Conservation (phyloP, 495 filamentous ascomycete species). For the Penicillium arizonense region DNA sequence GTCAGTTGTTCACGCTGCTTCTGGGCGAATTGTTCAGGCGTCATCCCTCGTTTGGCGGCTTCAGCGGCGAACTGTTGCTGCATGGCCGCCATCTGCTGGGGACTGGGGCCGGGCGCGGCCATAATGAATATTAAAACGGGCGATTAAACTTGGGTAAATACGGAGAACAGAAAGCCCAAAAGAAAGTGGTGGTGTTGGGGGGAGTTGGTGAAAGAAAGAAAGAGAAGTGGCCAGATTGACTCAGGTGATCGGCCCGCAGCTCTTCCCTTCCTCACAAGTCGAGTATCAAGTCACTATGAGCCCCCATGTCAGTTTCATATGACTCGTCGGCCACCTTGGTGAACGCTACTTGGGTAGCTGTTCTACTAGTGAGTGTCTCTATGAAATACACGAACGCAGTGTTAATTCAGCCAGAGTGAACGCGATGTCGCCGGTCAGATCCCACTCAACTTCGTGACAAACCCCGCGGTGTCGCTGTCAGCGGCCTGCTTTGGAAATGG, state of each 20-base stretch:
- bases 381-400: not conserved
- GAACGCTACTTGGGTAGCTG: constrained; percentile 34
- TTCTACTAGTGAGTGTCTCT: constrained; percentile 32
- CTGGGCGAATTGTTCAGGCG: constrained; percentile 69
- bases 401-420: constrained; percentile 46
- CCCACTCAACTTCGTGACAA: constrained; percentile 61
- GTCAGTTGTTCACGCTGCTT: constrained; percentile 54
- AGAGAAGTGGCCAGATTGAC: constrained; percentile 40
- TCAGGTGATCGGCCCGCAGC: constrained; percentile 25
- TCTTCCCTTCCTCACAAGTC: constrained; percentile 5
- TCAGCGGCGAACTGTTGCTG: constrained; percentile 79
- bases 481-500: constrained; percentile 58
- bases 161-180: not conserved
- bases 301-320: constrained; percentile 37
- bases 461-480: constrained; percentile 51
- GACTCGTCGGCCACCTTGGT: constrained; percentile 29
- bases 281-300: not conserved
- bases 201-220: constrained; percentile 10
- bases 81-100: constrained; percentile 81
- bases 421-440: constrained; percentile 58
- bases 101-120: constrained; percentile 62
- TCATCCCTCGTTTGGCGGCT: constrained; percentile 72
- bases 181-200: constrained; percentile 8
- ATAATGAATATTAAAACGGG: constrained; percentile 26
- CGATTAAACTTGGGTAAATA: constrained; percentile 2